phyloP scores from a whole-genome alignment of 495 filamentous ascomycete genomes.

The Podospora tetraspora region DNA sequence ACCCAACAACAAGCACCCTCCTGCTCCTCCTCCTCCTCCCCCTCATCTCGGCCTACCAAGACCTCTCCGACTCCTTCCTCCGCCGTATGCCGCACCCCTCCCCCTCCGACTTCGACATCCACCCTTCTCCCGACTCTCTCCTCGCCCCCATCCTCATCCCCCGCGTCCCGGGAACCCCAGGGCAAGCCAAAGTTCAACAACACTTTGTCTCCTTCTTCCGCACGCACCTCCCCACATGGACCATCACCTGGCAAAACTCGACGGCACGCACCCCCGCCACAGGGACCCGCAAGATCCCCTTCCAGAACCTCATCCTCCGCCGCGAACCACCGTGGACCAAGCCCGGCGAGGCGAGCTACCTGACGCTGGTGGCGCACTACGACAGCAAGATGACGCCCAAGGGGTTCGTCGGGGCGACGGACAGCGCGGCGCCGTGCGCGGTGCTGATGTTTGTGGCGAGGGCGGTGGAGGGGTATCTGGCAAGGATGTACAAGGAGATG shows the following conservation, averaged over 20 bases:
- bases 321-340: conserved; percentile 76
- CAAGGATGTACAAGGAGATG: conserved; percentile 36
- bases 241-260: conserved; percentile 75
- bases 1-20: conserved; percentile 1
- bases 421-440: conserved; percentile 84
- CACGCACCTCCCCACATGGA: conserved; percentile 66
- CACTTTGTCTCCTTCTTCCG: conserved; percentile 76
- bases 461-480: conserved; percentile 38
- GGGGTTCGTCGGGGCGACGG: conserved; percentile 84
- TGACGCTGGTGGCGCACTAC: conserved; percentile 92
- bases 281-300: conserved; percentile 61
- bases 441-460: conserved; percentile 66
- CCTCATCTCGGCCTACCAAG: conserved; percentile 53
- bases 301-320: conserved; percentile 73
- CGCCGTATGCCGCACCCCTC: conserved; percentile 53
- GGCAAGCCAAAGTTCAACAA: conserved; percentile 60
- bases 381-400: conserved; percentile 70
- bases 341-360: conserved; percentile 59
- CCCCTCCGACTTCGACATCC: conserved; percentile 67
- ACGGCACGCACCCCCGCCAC: conserved; percentile 66
- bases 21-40: conserved; percentile 19
- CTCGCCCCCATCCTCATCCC: conserved; percentile 77
- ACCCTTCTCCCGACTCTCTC: conserved; percentile 49
- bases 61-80: conserved; percentile 67
- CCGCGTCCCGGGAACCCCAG: conserved; percentile 75